A percentile compares a stretch with the other conserved stretches of the same genome.
Evolutionary conservation across 495 filamentous ascomycete species (phyloP).

Genomic region (Lasiosphaeria ovina): DNA sequence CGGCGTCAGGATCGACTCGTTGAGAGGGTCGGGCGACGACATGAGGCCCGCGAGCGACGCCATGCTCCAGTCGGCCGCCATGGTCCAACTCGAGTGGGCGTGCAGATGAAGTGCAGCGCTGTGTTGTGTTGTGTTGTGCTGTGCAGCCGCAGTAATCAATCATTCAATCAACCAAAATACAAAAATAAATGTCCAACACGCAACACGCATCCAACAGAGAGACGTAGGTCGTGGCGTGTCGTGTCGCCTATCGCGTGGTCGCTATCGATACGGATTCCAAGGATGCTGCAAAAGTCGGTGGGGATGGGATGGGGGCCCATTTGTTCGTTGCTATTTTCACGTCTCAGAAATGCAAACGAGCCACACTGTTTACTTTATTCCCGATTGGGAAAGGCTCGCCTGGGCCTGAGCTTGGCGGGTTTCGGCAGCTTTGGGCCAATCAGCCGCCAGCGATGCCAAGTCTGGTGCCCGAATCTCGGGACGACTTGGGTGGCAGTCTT

Average conservation of each 20-base stretch:
- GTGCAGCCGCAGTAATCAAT: too few species aligned
- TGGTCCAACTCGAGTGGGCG: background rate
- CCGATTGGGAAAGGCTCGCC: constrained; percentile 14
- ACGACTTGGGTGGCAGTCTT: too few species aligned
- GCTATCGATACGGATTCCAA: constrained; percentile 2
- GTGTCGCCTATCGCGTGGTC: background rate
- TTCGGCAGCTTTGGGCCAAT: constrained; percentile 3
- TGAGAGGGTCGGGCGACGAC: constrained; percentile 50
- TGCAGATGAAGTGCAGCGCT: background rate
- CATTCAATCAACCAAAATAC: background rate
- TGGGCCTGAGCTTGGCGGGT: too few species aligned
- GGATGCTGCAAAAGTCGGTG: background rate
- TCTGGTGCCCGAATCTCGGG: too few species aligned
- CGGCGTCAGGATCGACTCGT: constrained; percentile 30
- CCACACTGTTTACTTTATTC: constrained; percentile 21
- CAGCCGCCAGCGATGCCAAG: background rate
- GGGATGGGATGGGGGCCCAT: background rate
- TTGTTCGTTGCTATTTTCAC: constrained; percentile 7
- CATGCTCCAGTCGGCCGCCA: constrained; percentile 20
- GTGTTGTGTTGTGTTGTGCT: too few species aligned
- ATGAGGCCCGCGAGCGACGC: constrained; percentile 37
- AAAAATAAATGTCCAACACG: background rate
- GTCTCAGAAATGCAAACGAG: background rate
- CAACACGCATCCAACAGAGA: constrained; percentile 1
- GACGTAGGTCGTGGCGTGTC: background rate